A percentile compares a stretch with the other conserved stretches of the same genome.
Conservation (phyloP, 2,329 filamentous ascomycete species). For the Aspergillus quadricinctus region DNA sequence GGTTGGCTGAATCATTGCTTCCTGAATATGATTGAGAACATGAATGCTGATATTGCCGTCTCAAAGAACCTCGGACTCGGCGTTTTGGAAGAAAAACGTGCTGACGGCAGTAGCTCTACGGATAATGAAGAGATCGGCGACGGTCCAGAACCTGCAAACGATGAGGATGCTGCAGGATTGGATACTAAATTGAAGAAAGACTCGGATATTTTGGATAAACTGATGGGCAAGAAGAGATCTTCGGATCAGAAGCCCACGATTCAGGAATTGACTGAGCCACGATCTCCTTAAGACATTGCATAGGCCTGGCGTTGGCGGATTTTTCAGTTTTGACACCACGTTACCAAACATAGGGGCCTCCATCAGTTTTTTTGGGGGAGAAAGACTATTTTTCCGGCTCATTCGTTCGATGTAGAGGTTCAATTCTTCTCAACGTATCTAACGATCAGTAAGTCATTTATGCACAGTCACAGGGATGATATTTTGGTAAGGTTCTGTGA, state of each 20-base stretch:
- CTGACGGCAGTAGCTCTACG: conserved; percentile 12
- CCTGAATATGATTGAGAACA: neutral
- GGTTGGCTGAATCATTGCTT: conserved; percentile 22
- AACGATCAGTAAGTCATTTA: neutral
- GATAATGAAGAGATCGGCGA: conserved; percentile 15
- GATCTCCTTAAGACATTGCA: neutral
- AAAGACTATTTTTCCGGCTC: neutral
- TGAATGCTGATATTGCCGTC: neutral
- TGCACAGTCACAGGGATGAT: neutral
- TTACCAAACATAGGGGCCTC: neutral
- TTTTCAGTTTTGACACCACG: neutral
- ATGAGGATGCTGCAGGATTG: conserved; percentile 11
- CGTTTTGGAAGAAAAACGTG: conserved; percentile 40
- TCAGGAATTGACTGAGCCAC: conserved; percentile 31
- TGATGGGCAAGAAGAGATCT: conserved; percentile 34
- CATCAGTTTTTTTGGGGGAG: neutral
- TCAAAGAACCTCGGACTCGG: conserved; percentile 43
- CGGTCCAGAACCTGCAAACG: conserved; percentile 1
- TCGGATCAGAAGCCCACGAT: conserved; percentile 32
- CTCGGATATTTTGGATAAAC: conserved; percentile 29
- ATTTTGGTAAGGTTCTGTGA: neutral
- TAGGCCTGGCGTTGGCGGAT: neutral
- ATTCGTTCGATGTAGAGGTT: neutral
- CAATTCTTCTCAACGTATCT: neutral
- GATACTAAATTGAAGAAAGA: conserved; percentile 13